These are phyloP conservation scores for Lepidium aucheri DNA, from an alignment of 345 rosid genomes.

Conservation along the genomic window DNA sequence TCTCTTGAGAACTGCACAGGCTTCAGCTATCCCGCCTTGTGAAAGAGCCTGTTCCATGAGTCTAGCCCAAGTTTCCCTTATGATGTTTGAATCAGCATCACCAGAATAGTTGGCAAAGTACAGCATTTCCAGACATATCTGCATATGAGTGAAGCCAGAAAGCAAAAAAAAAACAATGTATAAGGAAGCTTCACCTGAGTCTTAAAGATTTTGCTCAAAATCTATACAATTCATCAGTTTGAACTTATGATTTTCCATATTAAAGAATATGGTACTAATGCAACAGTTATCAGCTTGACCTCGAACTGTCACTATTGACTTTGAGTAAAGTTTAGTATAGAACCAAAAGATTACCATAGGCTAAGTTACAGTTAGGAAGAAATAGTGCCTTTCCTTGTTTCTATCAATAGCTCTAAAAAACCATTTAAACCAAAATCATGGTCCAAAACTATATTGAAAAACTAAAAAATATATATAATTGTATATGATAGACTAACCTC, in stretches of 20 bases:
- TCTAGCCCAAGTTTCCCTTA: constrained; percentile 94
- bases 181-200: neutral
- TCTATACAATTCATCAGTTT: neutral
- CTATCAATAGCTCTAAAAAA: neutral
- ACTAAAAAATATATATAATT: neutral
- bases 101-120: constrained; percentile 92
- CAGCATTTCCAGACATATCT: constrained; percentile 90
- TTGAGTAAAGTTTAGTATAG: neutral
- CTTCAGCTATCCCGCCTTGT: constrained; percentile 88
- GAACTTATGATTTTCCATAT: neutral
- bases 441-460: neutral
- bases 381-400: neutral
- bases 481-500: constrained; percentile 46
- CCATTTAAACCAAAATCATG: neutral
- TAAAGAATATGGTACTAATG: neutral
- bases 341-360: neutral
- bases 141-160: constrained; percentile 25
- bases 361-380: neutral
- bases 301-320: neutral
- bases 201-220: neutral
- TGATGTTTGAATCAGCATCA: constrained; percentile 84
- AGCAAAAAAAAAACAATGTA: constrained; percentile 9
- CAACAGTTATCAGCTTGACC: neutral
- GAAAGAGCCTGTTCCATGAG: constrained; percentile 88
- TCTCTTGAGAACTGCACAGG: constrained; percentile 86